Evolutionary conservation across 2,329 filamentous ascomycete species (phyloP).

Genomic region (Penicillium fuscoglaucum): DNA sequence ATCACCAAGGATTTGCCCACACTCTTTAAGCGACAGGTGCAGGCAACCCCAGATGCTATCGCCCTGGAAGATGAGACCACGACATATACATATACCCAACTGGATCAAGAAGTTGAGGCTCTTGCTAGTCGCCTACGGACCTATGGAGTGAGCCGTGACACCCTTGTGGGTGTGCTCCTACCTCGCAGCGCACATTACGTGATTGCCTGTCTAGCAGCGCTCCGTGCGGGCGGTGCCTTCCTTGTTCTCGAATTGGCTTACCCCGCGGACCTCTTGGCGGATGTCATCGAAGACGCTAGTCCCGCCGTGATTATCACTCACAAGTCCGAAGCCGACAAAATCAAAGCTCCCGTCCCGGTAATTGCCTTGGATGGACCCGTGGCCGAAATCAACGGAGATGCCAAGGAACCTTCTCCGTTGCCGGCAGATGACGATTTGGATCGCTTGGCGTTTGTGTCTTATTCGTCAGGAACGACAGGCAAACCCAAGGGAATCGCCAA

Average conservation of each 20-base stretch:
- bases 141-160: slow-evolving; percentile 70
- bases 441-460: slow-evolving; percentile 75
- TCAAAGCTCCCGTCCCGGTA: slow-evolving; percentile 61
- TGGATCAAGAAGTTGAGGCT: slow-evolving; percentile 66
- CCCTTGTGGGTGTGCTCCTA: slow-evolving; percentile 72
- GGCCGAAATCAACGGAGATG: slow-evolving; percentile 37
- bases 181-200: slow-evolving; percentile 76
- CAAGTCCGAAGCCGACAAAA: slow-evolving; percentile 62
- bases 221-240: slow-evolving; percentile 76
- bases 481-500: slow-evolving; percentile 82
- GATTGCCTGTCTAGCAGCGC: slow-evolving; percentile 73
- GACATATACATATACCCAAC: slow-evolving; percentile 70
- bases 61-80: slow-evolving; percentile 70
- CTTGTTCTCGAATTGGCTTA: slow-evolving; percentile 79
- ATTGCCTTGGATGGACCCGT: slow-evolving; percentile 61
- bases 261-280: slow-evolving; percentile 69
- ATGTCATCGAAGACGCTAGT: slow-evolving; percentile 73
- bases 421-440: slow-evolving; percentile 69
- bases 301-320: slow-evolving; percentile 71
- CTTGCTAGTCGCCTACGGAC: slow-evolving; percentile 64
- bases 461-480: slow-evolving; percentile 75
- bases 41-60: slow-evolving; percentile 65
- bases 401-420: slow-evolving; percentile 50
- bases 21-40: slow-evolving; percentile 69
- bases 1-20: slow-evolving; percentile 70